Evolutionary conservation across 2,329 filamentous ascomycete genomes (phyloP).

Genomic region (Aspergillus floridensis): DNA sequence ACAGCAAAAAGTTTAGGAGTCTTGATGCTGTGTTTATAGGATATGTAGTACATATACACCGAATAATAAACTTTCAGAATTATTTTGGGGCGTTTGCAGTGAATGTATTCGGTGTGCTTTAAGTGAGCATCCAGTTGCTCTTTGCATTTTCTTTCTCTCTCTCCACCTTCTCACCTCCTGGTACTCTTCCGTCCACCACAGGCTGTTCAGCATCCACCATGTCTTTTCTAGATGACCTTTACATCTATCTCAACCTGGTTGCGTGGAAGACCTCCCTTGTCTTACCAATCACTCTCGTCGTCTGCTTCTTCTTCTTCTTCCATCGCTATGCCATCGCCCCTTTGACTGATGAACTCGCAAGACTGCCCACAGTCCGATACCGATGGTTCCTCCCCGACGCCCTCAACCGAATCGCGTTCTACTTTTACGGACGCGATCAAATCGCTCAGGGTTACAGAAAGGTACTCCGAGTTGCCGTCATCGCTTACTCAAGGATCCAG

Average conservation of each 20-base stretch:
- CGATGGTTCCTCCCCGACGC: conserved; percentile 21
- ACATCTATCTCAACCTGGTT: no score
- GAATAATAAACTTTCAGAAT: neutral
- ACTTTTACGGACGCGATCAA: conserved; percentile 20
- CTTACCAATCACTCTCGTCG: neutral
- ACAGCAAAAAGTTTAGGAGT: conserved; percentile 21
- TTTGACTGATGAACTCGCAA: neutral
- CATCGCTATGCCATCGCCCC: neutral
- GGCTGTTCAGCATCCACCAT: no score
- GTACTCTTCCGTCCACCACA: no score
- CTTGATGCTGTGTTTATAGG: conserved; percentile 13
- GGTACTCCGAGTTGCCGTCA: conserved; percentile 10
- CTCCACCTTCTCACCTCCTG: no score
- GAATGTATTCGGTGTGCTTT: neutral
- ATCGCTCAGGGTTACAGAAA: conserved; percentile 29
- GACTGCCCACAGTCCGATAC: conserved; percentile 24
- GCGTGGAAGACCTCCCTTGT: neutral
- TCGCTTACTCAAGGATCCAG: neutral
- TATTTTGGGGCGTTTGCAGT: neutral
- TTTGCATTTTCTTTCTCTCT: no score
- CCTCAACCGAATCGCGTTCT: conserved; percentile 28
- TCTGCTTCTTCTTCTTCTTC: neutral
- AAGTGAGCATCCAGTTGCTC: no score
- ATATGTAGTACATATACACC: conserved; percentile 1
- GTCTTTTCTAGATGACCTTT: no score